A percentile compares a stretch with the other conserved stretches of the same genome.
These are phyloP conservation scores for Heteromeles arbutifolia DNA, from an alignment of 306 rosid genomes.

Conservation along the genomic window DNA sequence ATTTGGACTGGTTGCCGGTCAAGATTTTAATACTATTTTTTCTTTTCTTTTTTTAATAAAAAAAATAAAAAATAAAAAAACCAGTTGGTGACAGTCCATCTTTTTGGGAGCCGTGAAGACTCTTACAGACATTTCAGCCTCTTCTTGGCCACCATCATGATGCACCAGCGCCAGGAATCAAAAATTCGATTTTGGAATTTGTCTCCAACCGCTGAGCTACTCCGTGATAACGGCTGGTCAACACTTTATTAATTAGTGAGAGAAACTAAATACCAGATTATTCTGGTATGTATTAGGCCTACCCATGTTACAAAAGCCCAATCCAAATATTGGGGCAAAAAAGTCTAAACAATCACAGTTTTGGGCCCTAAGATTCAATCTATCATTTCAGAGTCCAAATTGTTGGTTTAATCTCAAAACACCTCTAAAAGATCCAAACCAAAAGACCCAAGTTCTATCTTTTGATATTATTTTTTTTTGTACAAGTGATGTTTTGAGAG, in stretches of 20 bases:
- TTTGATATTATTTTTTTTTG: not conserved
- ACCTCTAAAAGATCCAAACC: not conserved
- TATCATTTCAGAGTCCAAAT: not conserved
- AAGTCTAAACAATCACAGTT: not conserved
- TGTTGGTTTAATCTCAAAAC: not conserved
- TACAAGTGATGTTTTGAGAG: no score
- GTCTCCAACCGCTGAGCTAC: no score
- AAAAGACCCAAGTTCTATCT: not conserved
- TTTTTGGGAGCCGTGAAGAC: accelerated
- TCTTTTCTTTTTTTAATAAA: no score
- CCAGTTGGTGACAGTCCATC: no score
- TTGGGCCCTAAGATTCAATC: not conserved
- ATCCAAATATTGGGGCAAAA: not conserved
- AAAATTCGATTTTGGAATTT: accelerated
- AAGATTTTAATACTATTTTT: not conserved
- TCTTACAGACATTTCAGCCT: accelerated
- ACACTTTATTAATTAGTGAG: not conserved
- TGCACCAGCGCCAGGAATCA: accelerated
- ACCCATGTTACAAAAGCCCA: not conserved
- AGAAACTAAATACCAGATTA: not conserved
- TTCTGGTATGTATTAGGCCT: not conserved
- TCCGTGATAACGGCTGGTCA: not conserved
- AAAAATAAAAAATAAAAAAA: no score
- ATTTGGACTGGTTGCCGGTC: not conserved
- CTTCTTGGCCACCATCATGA: accelerated